A percentile compares a stretch with the other conserved stretches of the same genome.
These are phyloP conservation scores for Ascochyta rabiei DNA, from an alignment of 2,329 filamentous ascomycete genomes.

Conservation along the genomic window DNA sequence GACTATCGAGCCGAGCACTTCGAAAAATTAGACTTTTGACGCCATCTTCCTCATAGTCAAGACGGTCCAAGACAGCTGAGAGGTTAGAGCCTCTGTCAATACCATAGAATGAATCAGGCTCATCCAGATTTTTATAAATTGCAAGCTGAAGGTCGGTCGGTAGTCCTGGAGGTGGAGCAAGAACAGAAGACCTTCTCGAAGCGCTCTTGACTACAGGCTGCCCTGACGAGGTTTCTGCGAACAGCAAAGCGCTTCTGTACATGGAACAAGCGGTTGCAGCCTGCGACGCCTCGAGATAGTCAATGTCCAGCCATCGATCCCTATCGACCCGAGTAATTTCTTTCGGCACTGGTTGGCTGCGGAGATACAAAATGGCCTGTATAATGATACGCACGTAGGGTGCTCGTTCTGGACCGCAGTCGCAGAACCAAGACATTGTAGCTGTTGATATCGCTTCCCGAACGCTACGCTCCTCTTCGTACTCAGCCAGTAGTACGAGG, in stretches of 20 bases:
- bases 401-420: slow-evolving; percentile 54
- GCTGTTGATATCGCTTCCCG: slow-evolving; percentile 67
- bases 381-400: slow-evolving; percentile 75
- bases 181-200: slow-evolving; percentile 68
- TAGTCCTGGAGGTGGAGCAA: slow-evolving; percentile 51
- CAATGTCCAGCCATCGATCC: slow-evolving; percentile 82
- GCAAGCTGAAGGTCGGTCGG: slow-evolving; percentile 73
- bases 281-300: slow-evolving; percentile 71
- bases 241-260: slow-evolving; percentile 83
- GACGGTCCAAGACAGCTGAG: slow-evolving; percentile 75
- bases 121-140: slow-evolving; percentile 92
- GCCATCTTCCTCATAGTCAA: slow-evolving; percentile 90
- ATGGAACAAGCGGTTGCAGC: slow-evolving; percentile 81
- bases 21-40: slow-evolving; percentile 87
- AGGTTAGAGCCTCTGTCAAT: slow-evolving; percentile 79
- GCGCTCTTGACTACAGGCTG: slow-evolving; percentile 54
- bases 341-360: slow-evolving; percentile 74
- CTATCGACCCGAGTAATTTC: slow-evolving; percentile 82
- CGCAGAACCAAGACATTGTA: slow-evolving; percentile 67
- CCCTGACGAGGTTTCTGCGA: slow-evolving; percentile 74
- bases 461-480: slow-evolving; percentile 64
- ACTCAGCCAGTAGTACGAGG: slow-evolving; percentile 73
- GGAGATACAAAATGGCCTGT: slow-evolving; percentile 83
- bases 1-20: slow-evolving; percentile 87
- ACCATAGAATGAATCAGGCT: slow-evolving; percentile 95